These are phyloP conservation scores for Neonectria ditissima DNA, from an alignment of 2,329 filamentous ascomycete genomes.

Conservation along the genomic window DNA sequence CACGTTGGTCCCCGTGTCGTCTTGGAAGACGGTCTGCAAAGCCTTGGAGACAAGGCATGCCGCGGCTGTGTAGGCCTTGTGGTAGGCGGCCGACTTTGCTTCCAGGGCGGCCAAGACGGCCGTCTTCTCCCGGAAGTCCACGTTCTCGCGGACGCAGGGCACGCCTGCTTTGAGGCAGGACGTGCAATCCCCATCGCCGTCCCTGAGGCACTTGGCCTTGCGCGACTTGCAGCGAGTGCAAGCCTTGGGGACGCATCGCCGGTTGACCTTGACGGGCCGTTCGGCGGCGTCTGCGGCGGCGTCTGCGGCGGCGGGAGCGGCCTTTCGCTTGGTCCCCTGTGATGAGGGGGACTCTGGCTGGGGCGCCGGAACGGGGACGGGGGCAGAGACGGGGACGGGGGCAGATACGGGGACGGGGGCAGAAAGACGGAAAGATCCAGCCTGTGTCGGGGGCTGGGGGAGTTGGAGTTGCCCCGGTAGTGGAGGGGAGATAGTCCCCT, in stretches of 20 bases:
- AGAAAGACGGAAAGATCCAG: too few species aligned
- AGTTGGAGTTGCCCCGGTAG: too few species aligned
- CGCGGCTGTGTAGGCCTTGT: background rate
- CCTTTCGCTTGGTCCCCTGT: constrained; percentile 1
- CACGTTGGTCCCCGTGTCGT: too few species aligned
- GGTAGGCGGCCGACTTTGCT: background rate
- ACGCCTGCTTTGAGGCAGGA: background rate
- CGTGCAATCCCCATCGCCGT: background rate
- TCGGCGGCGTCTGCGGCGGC: background rate
- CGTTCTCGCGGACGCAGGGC: background rate
- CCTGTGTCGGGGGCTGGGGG: too few species aligned
- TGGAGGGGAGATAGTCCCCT: background rate
- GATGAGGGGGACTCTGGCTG: background rate
- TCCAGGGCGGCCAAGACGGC: background rate
- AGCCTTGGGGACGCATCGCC: background rate
- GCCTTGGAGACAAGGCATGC: background rate
- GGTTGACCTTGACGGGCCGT: background rate
- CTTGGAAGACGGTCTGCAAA: background rate
- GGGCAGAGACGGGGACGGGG: too few species aligned
- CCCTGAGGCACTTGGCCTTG: constrained; percentile 12
- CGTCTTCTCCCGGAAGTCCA: constrained; percentile 7
- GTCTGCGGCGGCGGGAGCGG: background rate
- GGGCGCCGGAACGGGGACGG: too few species aligned
- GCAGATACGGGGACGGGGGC: too few species aligned
- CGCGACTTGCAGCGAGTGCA: constrained; percentile 7